Evolutionary conservation across 2,329 filamentous ascomycete genomes (phyloP).

Genomic region (Xylaria sp.): DNA sequence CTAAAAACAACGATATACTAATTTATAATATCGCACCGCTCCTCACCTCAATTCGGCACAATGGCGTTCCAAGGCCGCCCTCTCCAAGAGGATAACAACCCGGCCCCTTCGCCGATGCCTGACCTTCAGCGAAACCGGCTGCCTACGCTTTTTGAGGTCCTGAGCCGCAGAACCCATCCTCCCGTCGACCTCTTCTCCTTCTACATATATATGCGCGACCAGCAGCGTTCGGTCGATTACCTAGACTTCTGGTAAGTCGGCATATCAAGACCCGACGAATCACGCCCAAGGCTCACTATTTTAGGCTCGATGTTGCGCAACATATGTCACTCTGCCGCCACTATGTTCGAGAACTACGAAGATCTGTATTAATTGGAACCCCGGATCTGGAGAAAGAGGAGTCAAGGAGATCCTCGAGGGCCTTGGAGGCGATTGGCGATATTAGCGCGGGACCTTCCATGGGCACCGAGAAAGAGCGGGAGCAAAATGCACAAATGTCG

Average conservation of each 20-base stretch:
- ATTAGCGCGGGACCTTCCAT: conserved; percentile 70
- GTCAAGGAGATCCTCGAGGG: conserved; percentile 86
- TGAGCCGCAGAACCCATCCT: conserved; percentile 92
- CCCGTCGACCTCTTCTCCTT: conserved; percentile 98
- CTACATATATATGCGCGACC: conserved; percentile 99
- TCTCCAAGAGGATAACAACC: conserved; percentile 44
- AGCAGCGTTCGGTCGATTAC: conserved; percentile 97
- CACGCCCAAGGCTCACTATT: conserved; percentile 36
- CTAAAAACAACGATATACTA: not conserved
- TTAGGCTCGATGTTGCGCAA: conserved; percentile 97
- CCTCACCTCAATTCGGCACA: conserved; percentile 32
- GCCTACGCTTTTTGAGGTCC: conserved; percentile 93
- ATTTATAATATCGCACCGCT: conserved; percentile 5
- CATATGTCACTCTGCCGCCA: conserved; percentile 98
- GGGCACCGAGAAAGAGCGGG: conserved; percentile 76
- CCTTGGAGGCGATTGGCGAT: conserved; percentile 79
- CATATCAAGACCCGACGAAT: conserved; percentile 16
- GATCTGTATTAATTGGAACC: conserved; percentile 92
- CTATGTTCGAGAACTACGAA: conserved; percentile 93
- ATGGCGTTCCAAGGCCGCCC: conserved; percentile 52
- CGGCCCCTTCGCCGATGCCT: conserved; percentile 65
- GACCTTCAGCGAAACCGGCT: conserved; percentile 81
- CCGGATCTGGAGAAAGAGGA: conserved; percentile 85
- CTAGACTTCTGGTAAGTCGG: conserved; percentile 90
- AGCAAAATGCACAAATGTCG: conserved; percentile 89